Evolutionary conservation across 2,329 filamentous ascomycete species (phyloP), one percentile per base, ranked within the genome.

Genomic region (Pseudohalonectria lignicola): DNA sequence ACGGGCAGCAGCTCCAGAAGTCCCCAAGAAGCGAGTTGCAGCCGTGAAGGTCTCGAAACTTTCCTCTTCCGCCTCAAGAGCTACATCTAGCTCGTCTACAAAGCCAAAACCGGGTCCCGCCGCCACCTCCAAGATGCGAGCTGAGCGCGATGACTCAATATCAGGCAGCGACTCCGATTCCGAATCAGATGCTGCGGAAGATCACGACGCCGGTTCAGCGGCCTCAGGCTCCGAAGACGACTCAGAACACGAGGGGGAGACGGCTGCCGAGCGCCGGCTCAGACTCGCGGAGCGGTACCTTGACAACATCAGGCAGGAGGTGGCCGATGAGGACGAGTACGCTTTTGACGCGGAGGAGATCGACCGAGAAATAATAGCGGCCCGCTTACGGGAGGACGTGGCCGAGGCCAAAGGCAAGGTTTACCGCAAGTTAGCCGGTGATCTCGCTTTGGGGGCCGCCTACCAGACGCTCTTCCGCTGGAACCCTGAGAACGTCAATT

Each of bases 291-390:
- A 96, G 63, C 79, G 85, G 51, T 96, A 98, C 57, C 73, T 98
- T 39, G 82, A 94, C 39, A 94, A 94, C 55, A 79, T 95, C 44
- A 78, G 82, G 51, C 74, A 83, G 51, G 83, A 94, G 48, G 79
- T 86, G 10, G 47, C 56, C 49, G 61, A 67, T n/a, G 59, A 68
- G 41, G 82, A 93, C 49, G 82, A 86, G 46, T 73, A 72, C 38
- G 92, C 87, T 29, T 98, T 96, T 53, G 87, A 98, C 61, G 92
- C 92, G 7, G 87, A 82, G 49, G 86, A 96, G 38, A 84, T 98
- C 41, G 92, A 96, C 62, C 74, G 82, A 42, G 92, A 98, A 54
- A 65, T 95, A 49, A 88, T 98, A 51, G 87, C 90, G 31, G 85
- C 94, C 58, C 71, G 88, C 49, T 66, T 98, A 50, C 79, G 90